A percentile compares a stretch with the other conserved stretches of the same genome.
phyloP scores from a whole-genome alignment of 345 rosid species.

The Psidium guajava region DNA sequence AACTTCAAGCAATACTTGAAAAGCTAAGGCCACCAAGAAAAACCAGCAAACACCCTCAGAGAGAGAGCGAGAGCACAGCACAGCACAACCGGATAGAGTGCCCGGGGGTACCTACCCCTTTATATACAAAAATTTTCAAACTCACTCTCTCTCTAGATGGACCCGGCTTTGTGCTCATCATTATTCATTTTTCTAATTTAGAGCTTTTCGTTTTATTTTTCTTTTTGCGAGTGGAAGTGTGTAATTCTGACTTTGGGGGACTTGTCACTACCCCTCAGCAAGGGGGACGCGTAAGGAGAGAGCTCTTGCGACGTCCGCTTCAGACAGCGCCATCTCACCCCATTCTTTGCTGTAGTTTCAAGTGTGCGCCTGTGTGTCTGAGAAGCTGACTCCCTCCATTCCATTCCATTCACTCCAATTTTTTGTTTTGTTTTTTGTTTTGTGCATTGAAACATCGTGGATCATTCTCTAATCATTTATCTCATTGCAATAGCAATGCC shows the following conservation, averaged over 20 bases:
- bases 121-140: not conserved
- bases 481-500: not conserved
- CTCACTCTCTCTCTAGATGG: not conserved
- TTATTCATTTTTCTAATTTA: not conserved
- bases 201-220: not conserved
- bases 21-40: not conserved
- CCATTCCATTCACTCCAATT: not conserved
- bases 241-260: not conserved
- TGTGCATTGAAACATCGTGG: not conserved
- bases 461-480: not conserved
- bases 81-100: not conserved
- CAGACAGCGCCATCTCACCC: not conserved
- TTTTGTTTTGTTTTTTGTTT: not conserved
- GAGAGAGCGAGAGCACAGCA: not conserved
- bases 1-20: not conserved
- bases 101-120: not conserved
- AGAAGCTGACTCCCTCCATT: not conserved
- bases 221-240: not conserved
- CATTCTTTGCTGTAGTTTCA: not conserved
- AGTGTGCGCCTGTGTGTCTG: not conserved
- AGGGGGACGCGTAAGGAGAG: not conserved
- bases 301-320: not conserved
- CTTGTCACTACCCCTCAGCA: not conserved
- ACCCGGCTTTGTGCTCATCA: not conserved
- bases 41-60: not conserved